Evolutionary conservation across 805 yeast genomes (phyloP).

Genomic region (Metschnikowia bowlesiae): DNA sequence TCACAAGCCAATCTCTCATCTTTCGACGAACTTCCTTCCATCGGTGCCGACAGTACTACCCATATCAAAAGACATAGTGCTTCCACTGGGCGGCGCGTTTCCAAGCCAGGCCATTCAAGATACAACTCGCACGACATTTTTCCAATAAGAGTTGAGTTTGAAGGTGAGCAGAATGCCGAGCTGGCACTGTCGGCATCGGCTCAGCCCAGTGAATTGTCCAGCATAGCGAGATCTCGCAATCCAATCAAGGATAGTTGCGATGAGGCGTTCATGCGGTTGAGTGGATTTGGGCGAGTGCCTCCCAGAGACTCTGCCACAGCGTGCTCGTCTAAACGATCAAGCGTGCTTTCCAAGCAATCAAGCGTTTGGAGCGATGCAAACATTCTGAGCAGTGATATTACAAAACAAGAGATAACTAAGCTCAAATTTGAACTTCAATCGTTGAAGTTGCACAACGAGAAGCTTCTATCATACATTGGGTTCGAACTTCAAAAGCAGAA

Average conservation of each 20-base stretch:
- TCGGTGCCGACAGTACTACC: background rate
- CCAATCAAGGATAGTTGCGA: conserved; percentile 17
- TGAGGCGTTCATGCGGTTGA: conserved; percentile 27
- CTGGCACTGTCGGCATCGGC: conserved; percentile 30
- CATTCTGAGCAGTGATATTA: conserved; percentile 22
- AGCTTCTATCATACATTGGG: conserved; percentile 53
- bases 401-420: conserved; percentile 47
- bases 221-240: conserved; percentile 14
- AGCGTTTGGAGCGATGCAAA: conserved; percentile 23
- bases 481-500: conserved; percentile 49
- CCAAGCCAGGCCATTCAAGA: conserved; percentile 34
- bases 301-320: conserved; percentile 18
- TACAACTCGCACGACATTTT: conserved; percentile 41
- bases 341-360: conserved; percentile 25
- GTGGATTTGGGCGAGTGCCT: conserved; percentile 19
- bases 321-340: conserved; percentile 15
- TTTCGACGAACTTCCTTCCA: conserved; percentile 17
- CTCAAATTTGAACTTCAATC: conserved; percentile 52
- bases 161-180: conserved; percentile 17
- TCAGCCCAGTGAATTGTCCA: conserved; percentile 10
- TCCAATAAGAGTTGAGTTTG: conserved; percentile 43
- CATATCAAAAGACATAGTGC: conserved; percentile 16
- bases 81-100: conserved; percentile 18
- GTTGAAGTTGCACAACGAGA: conserved; percentile 51
- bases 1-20: conserved; percentile 17